Evolutionary conservation across 83 land plant genomes (phyloP).

Genomic region (Isoetes engelmannii): DNA sequence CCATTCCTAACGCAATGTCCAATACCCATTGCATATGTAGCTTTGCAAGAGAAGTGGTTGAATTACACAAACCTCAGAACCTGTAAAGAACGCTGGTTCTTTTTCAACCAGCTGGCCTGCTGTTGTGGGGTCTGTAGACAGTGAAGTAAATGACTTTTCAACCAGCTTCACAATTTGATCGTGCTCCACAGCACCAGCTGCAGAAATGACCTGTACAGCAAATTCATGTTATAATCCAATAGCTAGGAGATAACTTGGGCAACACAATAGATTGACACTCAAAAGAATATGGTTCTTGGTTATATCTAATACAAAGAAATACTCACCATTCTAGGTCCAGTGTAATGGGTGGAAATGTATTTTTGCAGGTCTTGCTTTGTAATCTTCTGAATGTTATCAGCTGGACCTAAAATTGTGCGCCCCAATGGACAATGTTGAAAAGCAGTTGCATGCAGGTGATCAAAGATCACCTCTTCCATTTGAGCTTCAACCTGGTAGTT

Average conservation of each 20-base stretch:
- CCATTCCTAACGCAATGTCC: too few species aligned
- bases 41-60: background rate
- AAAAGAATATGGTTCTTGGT: background rate
- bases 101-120: conserved; percentile 57
- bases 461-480: conserved; percentile 86
- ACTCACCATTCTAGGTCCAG: conserved; percentile 48
- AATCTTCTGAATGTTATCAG: conserved; percentile 61
- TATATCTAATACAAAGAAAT: background rate
- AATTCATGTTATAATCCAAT: too few species aligned
- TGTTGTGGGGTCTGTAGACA: conserved; percentile 71
- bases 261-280: background rate
- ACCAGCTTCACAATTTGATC: conserved; percentile 73
- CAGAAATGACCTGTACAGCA: conserved; percentile 59
- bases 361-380: conserved; percentile 54
- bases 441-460: conserved; percentile 93
- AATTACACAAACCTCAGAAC: conserved; percentile 62
- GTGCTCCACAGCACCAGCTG: conserved; percentile 90
- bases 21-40: background rate
- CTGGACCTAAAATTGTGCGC: conserved; percentile 81
- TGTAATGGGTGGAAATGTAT: conserved; percentile 61
- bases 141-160: conserved; percentile 56
- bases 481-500: conserved; percentile 66
- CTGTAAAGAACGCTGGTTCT: conserved; percentile 79
- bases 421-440: conserved; percentile 88
- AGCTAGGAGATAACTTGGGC: background rate